Conservation (phyloP, 1,284 basidiomycete species). For the Cryptococcus neoformans region DNA sequence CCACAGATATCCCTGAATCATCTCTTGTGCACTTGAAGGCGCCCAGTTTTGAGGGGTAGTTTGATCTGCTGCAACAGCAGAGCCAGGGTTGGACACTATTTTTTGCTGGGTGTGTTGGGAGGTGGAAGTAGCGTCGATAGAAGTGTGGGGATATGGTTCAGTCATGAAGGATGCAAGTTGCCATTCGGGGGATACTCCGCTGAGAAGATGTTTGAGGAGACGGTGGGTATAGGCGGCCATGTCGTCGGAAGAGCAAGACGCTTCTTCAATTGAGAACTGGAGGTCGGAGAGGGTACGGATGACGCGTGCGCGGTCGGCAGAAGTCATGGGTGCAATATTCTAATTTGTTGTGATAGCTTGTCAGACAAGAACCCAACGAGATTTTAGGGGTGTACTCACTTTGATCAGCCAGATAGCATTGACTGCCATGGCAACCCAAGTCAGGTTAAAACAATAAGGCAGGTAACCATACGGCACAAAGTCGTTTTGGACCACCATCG, state of each 20-base stretch:
- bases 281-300: constrained; percentile 16
- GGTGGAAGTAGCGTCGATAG: not conserved
- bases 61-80: not conserved
- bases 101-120: not conserved
- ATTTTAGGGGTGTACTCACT: constrained; percentile 1
- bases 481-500: constrained; percentile 22
- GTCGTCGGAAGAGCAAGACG: constrained; percentile 22
- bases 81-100: no score
- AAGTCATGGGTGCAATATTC: constrained; percentile 28
- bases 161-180: constrained; percentile 4
- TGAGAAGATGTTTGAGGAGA: constrained; percentile 26
- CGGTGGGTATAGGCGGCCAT: constrained; percentile 31
- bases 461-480: constrained; percentile 22
- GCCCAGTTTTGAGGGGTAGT: constrained; percentile 7
- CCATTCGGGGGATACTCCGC: constrained; percentile 11
- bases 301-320: constrained; percentile 16
- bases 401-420: constrained; percentile 28
- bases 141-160: not conserved
- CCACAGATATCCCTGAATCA: constrained; percentile 29
- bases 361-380: not conserved
- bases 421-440: constrained; percentile 26
- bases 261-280: constrained; percentile 13
- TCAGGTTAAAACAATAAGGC: constrained; percentile 21
- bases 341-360: not conserved
- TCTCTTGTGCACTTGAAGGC: constrained; percentile 20